Evolutionary conservation across 176 grass and related monocot genomes (phyloP), one percentile per base, ranked within the genome.

Genomic region (Zoysia pacifica): DNA sequence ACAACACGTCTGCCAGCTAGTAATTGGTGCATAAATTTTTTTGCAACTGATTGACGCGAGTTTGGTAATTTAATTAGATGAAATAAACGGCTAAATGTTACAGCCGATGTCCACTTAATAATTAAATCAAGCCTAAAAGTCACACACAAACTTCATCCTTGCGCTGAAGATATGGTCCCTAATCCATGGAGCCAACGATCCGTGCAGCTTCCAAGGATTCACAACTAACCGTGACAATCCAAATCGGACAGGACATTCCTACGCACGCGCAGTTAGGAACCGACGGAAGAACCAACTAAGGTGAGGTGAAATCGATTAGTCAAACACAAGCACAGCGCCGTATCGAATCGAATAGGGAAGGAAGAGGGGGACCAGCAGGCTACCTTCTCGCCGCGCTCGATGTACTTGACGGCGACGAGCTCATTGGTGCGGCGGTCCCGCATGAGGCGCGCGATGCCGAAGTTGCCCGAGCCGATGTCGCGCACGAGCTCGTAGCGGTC

Each of bases 321-420:
- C 76, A 80, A 74, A 49, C 47, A 51, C 70, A 75, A 69, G 18
- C 45, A 28, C 28, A 60, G 53, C 36, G 53, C 63, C 46, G 3
- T 63, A 69, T 75, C 70, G 69, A 62, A 55, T 40, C 54, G 35
- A 48, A 20, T 1, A 63, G 40, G 15, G 5, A 10, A 19, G 35
- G 35, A 41, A 35, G 70, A 73, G 56, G 1, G 18, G 69, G 18
- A 44, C 35, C 74, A 62, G 74, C 1, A 20, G 48, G 2, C 9
- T 76, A 97, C 93, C 90, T 97, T 97, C 81, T 97, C 93, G 16
- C 93, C 93, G 58, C 93, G 88, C 83, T 97, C 93, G 73, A 97
- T 97, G 73, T 97, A 97, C 85, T 97, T 97, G 59, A 97, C 93
- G 72, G 93, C 93, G 81, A 97, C 90, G 67, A 93, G 90, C 77